phyloP scores from a whole-genome alignment of 2,329 filamentous ascomycete species.

The Sclerotinia spermophila region DNA sequence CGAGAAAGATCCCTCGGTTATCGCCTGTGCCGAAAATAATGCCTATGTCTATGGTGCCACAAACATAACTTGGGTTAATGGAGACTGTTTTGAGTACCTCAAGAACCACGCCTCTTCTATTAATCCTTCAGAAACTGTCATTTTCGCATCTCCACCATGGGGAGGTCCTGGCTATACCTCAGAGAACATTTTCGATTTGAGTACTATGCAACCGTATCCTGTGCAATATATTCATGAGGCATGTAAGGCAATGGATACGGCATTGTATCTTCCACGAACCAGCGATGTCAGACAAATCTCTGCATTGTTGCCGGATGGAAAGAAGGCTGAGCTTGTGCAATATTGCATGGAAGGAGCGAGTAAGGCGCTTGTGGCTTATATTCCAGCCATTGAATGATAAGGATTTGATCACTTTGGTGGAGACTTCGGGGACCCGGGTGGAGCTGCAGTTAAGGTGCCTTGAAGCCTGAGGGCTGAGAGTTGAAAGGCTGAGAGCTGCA shows the following conservation, averaged over 20 bases:
- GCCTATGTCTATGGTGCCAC: slow-evolving; percentile 78
- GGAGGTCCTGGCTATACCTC: slow-evolving; percentile 64
- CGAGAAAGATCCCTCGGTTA: slow-evolving; percentile 74
- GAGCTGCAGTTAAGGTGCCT: background rate
- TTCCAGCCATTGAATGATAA: slow-evolving; percentile 40
- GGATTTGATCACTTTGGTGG: background rate
- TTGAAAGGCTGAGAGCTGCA: background rate
- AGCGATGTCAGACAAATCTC: slow-evolving; percentile 80
- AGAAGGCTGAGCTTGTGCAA: slow-evolving; percentile 73
- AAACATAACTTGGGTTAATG: slow-evolving; percentile 80
- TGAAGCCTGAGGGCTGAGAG: background rate
- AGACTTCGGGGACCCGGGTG: background rate
- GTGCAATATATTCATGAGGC: slow-evolving; percentile 58
- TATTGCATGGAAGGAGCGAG: slow-evolving; percentile 90
- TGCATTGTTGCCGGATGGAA: slow-evolving; percentile 45
- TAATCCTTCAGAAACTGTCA: slow-evolving; percentile 40
- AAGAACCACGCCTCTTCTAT: slow-evolving; percentile 24
- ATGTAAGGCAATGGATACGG: slow-evolving; percentile 58
- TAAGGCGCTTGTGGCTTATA: slow-evolving; percentile 70
- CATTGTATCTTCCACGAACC: slow-evolving; percentile 80
- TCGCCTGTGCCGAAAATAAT: slow-evolving; percentile 91
- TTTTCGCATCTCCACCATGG: slow-evolving; percentile 74
- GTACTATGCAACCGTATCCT: slow-evolving; percentile 84
- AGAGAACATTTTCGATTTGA: slow-evolving; percentile 74
- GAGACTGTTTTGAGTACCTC: slow-evolving; percentile 67